Percentiles rank a stretch among this genome's conserved stretches.
Evolutionary conservation across 352 stramenopile genomes (phyloP).

Genomic region (Globisporangium viniferum): DNA sequence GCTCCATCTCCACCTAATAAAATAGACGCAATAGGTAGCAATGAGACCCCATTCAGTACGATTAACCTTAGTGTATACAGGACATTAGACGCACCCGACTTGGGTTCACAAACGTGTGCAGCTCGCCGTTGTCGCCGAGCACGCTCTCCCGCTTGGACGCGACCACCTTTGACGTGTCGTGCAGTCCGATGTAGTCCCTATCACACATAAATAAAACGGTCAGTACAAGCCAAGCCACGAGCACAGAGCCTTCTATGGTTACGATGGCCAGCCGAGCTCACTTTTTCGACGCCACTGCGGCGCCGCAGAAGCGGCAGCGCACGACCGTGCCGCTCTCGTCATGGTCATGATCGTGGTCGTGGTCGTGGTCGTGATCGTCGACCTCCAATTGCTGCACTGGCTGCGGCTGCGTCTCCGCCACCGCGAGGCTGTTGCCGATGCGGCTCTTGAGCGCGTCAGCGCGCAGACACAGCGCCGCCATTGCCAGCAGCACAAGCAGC

Average conservation of each 20-base stretch:
- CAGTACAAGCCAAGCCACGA: neutral
- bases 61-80: neutral
- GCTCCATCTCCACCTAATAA: slow-evolving; percentile 68
- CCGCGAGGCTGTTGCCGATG: slow-evolving; percentile 9
- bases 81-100: slow-evolving; percentile 39
- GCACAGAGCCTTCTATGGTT: neutral
- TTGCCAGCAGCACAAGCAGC: neutral
- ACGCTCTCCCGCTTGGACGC: slow-evolving; percentile 42
- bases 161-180: slow-evolving; percentile 76
- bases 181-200: slow-evolving; percentile 70
- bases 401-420: neutral
- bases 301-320: slow-evolving; percentile 78
- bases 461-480: neutral
- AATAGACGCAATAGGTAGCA: neutral
- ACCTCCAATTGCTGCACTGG: neutral
- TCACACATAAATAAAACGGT: neutral
- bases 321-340: slow-evolving; percentile 32
- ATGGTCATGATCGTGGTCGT: slow-evolving; percentile 19
- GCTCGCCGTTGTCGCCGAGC: slow-evolving; percentile 43
- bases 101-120: slow-evolving; percentile 80
- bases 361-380: neutral
- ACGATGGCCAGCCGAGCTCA: slow-evolving; percentile 18
- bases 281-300: slow-evolving; percentile 61
- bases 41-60: neutral
- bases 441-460: neutral